Evolutionary conservation across 2,329 filamentous ascomycete species (phyloP), one percentile per base, ranked within the genome.

Genomic region (Diaporthe eres): DNA sequence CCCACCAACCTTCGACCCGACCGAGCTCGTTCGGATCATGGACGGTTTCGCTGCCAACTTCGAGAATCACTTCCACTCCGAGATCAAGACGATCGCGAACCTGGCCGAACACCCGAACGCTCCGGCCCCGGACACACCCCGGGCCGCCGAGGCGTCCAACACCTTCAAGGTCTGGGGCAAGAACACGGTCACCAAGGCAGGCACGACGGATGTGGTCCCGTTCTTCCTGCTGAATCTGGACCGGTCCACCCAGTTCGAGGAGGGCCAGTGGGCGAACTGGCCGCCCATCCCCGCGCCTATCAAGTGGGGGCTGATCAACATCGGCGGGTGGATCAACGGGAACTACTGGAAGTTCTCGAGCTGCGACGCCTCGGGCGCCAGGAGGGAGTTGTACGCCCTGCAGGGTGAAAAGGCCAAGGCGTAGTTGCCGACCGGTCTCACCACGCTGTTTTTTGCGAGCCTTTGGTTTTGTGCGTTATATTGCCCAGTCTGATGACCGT

Each of bases 171-270:
- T 85, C 2, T 92, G 90, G 90, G 90, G 90, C 75, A 92, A 92
- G 85, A 88, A 86, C 81, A 92, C 90, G 2, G 88, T 92, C n/a
- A 89, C 86, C 65, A 92, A 92, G 83, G 90, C 90, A 0, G 90
- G 90, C 39, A 85, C 87, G 51, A 84, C 87, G 25, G 90, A 92
- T 76, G 91, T 91, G 0, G 88, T 93, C 22, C 91, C 91, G 1
- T 92, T 93, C 79, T 92, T 93, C 84, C 80, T 93, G 74, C 82
- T 92, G 78, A 93, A 93, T 80, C 83, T 92, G 31, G 92, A 93
- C 81, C 82, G 85, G 57, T 91, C 88, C 4, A 86, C 85, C 76
- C 74, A 73, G 31, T 81, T 81, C 19, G 92, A 93, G 82, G 88
- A 88, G 8, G 90, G 90, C 34, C 81, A 87, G 79, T 93, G 91